Conservation (phyloP, 768 basidiomycete genomes). For the Auricularia sp. region DNA sequence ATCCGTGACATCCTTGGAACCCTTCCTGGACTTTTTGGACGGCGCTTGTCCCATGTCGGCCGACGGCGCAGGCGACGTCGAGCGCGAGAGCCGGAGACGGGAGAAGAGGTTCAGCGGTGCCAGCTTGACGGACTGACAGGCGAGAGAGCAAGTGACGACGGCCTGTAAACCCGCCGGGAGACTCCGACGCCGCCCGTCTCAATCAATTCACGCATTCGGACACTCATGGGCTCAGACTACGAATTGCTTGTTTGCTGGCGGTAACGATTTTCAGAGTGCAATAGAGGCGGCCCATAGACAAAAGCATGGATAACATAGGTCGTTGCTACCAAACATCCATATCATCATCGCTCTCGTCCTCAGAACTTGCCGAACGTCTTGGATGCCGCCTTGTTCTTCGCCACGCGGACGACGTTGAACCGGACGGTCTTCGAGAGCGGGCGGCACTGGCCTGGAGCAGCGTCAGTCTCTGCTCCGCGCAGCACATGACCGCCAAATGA, state of each 20-base stretch:
- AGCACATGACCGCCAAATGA: background rate
- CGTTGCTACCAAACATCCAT: background rate
- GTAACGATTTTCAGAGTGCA: background rate
- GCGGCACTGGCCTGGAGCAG: slow-evolving; percentile 80
- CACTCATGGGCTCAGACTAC: too few species aligned
- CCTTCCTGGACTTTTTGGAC: slow-evolving; percentile 72
- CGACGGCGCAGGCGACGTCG: slow-evolving; percentile 52
- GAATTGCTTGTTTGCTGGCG: too few species aligned
- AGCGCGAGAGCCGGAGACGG: slow-evolving; percentile 29
- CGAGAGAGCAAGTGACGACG: slow-evolving; percentile 1
- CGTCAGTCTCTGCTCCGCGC: slow-evolving; percentile 2
- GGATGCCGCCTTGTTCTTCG: slow-evolving; percentile 81
- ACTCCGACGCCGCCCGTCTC: background rate
- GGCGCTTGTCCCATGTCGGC: slow-evolving; percentile 68
- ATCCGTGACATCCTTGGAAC: slow-evolving; percentile 57
- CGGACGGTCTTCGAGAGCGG: slow-evolving; percentile 98
- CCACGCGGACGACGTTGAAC: slow-evolving; percentile 96
- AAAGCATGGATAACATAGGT: background rate
- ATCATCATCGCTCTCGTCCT: slow-evolving; percentile 8
- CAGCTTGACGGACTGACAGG: slow-evolving; percentile 39
- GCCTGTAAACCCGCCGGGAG: background rate
- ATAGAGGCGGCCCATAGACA: background rate
- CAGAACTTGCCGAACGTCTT: slow-evolving; percentile 96
- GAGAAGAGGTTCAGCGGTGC: slow-evolving; percentile 61
- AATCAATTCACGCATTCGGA: too few species aligned